A percentile compares a stretch with the other conserved stretches of the same genome.
These are phyloP conservation scores for Pichiaceae sp. DNA, from an alignment of 1,139 yeast species.

Conservation along the genomic window DNA sequence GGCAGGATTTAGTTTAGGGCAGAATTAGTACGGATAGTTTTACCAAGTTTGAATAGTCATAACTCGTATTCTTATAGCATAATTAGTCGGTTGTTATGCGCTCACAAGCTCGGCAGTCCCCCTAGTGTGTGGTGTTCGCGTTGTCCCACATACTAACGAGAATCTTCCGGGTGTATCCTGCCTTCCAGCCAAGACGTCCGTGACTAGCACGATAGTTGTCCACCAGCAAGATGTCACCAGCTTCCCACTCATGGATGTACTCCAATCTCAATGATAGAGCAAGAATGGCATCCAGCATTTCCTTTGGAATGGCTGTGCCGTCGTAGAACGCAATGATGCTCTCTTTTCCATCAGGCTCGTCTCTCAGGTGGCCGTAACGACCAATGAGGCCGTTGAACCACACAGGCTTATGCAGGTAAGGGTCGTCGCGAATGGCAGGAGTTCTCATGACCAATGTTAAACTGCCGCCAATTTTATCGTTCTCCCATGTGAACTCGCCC, in stretches of 20 bases:
- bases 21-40: too few relatives aligned
- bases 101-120: too few relatives aligned
- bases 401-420: background rate
- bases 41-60: too few relatives aligned
- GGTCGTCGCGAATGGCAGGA: background rate
- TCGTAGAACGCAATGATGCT: slow-evolving; percentile 2
- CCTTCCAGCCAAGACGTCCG: slow-evolving; percentile 13
- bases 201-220: slow-evolving; percentile 27
- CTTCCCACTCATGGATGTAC: slow-evolving; percentile 20
- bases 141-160: slow-evolving; percentile 7
- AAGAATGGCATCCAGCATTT: slow-evolving; percentile 2
- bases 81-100: too few relatives aligned
- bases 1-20: too few relatives aligned
- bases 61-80: too few relatives aligned
- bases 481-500: slow-evolving; percentile 3
- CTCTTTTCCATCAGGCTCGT: slow-evolving; percentile 2
- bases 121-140: too few relatives aligned
- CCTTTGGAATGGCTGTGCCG: slow-evolving; percentile 4
- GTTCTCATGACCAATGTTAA: background rate
- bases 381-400: slow-evolving; percentile 4
- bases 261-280: slow-evolving; percentile 14
- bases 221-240: slow-evolving; percentile 24
- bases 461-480: background rate
- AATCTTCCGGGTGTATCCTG: slow-evolving; percentile 1
- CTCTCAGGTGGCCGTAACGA: slow-evolving; percentile 2